Percentiles rank a stretch among this genome's conserved stretches.
Conservation (phyloP, 2,329 filamentous ascomycete genomes). For the Colletotrichum horii region DNA sequence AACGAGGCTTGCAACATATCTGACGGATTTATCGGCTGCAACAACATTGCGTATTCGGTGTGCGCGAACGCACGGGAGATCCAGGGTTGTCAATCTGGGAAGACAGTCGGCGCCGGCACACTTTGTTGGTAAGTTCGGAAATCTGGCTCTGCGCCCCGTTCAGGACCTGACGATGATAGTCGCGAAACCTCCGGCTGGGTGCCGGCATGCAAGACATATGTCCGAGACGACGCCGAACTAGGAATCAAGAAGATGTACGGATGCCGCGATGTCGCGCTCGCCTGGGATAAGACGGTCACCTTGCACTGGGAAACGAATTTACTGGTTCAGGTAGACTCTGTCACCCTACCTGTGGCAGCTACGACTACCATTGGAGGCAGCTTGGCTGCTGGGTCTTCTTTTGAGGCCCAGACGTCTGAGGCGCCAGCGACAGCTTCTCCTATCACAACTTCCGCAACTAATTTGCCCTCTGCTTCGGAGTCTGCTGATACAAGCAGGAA, state of each 20-base stretch:
- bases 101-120: not conserved
- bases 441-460: not conserved
- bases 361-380: not conserved
- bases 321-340: not conserved
- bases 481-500: not conserved
- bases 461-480: not conserved
- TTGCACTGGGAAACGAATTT: not conserved
- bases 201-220: not conserved
- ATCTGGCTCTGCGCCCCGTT: not conserved
- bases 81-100: not conserved
- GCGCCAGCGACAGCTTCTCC: not conserved
- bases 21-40: not conserved
- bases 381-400: not conserved
- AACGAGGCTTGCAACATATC: not conserved
- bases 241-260: not conserved
- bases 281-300: not conserved
- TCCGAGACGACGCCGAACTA: not conserved
- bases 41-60: not conserved
- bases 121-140: not conserved
- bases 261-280: not conserved
- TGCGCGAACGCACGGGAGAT: not conserved
- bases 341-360: not conserved
- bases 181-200: not conserved
- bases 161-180: not conserved
- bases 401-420: not conserved